These are phyloP conservation scores for Platanus orientalis DNA, from an alignment of 164 flowering plant species.

Conservation along the genomic window DNA sequence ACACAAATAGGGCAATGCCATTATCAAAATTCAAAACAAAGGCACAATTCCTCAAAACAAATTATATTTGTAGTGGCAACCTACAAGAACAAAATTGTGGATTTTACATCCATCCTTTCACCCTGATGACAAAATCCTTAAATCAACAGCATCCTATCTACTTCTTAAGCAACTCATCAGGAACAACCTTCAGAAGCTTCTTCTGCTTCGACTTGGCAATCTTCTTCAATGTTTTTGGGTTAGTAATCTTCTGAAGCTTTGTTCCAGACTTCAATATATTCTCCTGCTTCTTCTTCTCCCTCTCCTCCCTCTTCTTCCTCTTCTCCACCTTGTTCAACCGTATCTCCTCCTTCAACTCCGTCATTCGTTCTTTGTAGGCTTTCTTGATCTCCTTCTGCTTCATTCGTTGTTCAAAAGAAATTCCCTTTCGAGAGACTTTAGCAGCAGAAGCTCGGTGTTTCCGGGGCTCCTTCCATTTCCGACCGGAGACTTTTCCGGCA, in stretches of 20 bases:
- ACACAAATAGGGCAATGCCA: no score
- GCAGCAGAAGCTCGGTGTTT: constrained; percentile 61
- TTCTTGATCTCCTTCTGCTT: constrained; percentile 76
- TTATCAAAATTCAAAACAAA: no score
- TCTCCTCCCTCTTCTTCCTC: constrained; percentile 71
- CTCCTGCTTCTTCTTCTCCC: constrained; percentile 92
- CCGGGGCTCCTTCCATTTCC: constrained; percentile 85
- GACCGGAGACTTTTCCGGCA: constrained; percentile 83
- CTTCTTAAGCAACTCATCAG: constrained; percentile 46
- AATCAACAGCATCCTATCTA: no score
- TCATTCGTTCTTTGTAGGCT: constrained; percentile 73
- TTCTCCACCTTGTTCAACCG: constrained; percentile 68
- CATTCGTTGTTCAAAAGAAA: constrained; percentile 54
- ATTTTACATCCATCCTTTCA: no score
- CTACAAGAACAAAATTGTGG: no score
- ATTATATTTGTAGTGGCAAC: no score
- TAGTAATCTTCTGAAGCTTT: constrained; percentile 73
- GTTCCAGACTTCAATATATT: constrained; percentile 74
- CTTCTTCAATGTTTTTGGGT: constrained; percentile 90
- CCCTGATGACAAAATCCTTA: no score
- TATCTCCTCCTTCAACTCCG: constrained; percentile 85
- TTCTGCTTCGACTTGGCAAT: constrained; percentile 76
- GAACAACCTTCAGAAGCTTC: constrained; percentile 67
- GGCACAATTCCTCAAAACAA: no score
- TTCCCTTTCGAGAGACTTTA: constrained; percentile 41